Base-by-base conservation (phyloP, 345 rosid genomes). In the Bretschneidera sinensis region DNA sequence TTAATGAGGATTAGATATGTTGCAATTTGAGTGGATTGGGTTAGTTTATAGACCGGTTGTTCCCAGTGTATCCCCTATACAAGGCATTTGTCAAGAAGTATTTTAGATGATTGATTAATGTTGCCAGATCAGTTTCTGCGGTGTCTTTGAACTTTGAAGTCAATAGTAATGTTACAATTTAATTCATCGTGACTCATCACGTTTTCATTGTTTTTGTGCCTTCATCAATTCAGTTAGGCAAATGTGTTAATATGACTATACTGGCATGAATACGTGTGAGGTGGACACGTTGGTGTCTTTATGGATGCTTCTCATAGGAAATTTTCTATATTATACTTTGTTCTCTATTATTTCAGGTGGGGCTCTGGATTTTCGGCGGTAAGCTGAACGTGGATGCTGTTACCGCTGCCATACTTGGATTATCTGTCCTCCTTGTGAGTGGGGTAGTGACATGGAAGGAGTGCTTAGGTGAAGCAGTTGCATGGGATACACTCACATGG, bases 391-490 rank as follows among this genome's bases (percentile, higher is more conserved):
- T 91, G 51, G 99, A 95, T 82, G 96, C 98, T 43, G 99, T 95
- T 54, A 88, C 98, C 52, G 96, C 99, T 63, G 99, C 99, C 53
- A 95, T 95, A 85, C 96, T 95, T 67, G 99, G 99, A 66, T 74
- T 95, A 55, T 88, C 99, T 2, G 60, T 95, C 76, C 96, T 95
- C 57, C 96, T 95, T 49, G 72, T 83, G 64, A 85, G 89, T 23
- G 98, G 98, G 35, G 98, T 95, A 13, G 99, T 95, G 73, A 95
- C 96, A 55, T 95, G 99, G 99, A 95, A 95, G 75, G 99, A 95
- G 63, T 95, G 99, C 77, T 79, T 95, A 67, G 80, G 87, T 49
- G 99, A 91, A 79, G 59, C 94, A 0, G 97, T 95, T 24, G 99
- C 99, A 50, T 95, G 99, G 97, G 97, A 95, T 72, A 95, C 99